Conservation (phyloP, 495 filamentous ascomycete species). For the Aspergillus heteromorphus region DNA sequence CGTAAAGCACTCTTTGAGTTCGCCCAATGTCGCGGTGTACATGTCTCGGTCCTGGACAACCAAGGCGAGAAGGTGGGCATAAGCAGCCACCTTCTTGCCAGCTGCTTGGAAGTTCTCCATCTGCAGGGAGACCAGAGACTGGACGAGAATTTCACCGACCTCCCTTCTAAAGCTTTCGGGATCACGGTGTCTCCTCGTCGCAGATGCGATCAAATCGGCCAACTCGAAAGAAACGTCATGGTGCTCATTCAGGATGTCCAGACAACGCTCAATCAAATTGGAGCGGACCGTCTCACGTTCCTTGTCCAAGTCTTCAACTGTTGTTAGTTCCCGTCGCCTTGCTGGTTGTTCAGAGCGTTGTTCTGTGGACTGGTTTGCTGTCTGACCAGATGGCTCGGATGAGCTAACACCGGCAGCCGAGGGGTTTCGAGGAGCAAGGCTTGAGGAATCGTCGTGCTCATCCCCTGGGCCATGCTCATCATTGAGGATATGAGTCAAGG, state of each 20-base stretch:
- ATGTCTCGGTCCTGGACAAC: conserved; percentile 79
- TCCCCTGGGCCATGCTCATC: conserved; percentile 25
- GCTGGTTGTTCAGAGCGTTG: conserved; percentile 16
- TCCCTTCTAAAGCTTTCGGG: conserved; percentile 61
- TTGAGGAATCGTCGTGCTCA: conserved; percentile 23
- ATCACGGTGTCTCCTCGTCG: conserved; percentile 63
- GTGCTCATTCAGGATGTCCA: conserved; percentile 85
- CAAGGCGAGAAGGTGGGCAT: conserved; percentile 86
- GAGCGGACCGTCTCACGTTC: conserved; percentile 66
- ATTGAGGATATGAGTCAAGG: conserved; percentile 31
- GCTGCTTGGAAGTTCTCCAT: conserved; percentile 61
- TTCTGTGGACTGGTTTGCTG: conserved; percentile 1
- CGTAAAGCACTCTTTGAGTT: conserved; percentile 72
- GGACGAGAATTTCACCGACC: conserved; percentile 75
- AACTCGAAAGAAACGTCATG: conserved; percentile 88
- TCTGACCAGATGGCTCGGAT: conserved; percentile 16
- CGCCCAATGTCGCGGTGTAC: conserved; percentile 67
- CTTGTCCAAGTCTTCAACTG: conserved; percentile 77
- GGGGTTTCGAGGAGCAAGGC: conserved; percentile 11
- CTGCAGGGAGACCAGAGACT: conserved; percentile 80
- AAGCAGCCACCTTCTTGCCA: conserved; percentile 85
- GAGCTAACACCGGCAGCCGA: conserved; percentile 9
- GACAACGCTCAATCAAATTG: conserved; percentile 78
- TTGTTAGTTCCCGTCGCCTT: conserved; percentile 40
- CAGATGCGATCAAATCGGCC: conserved; percentile 74